phyloP scores from a whole-genome alignment of 106 monocot species.

The Dendrobium chrysotoxum region DNA sequence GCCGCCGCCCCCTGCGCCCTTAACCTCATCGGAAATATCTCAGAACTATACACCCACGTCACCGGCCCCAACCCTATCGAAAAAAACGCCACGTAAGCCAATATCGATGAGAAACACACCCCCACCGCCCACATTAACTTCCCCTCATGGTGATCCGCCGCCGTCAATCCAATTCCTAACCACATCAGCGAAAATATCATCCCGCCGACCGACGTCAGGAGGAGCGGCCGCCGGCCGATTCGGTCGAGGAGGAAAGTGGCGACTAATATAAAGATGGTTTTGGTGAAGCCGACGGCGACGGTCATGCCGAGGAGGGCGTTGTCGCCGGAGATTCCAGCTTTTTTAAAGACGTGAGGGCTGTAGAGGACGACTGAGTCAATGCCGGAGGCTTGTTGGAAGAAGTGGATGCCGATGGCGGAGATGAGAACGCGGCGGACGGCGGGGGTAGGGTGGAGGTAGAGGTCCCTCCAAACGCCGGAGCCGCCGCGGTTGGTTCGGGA shows the following conservation, averaged over 20 bases:
- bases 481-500: conserved; percentile 17
- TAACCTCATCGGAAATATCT: conserved; percentile 33
- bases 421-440: conserved; percentile 51
- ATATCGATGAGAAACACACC: conserved; percentile 7
- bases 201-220: conserved; percentile 44
- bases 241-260: conserved; percentile 63
- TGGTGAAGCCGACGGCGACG: conserved; percentile 66
- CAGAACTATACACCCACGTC: conserved; percentile 40
- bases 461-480: conserved; percentile 59
- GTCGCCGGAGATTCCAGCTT: conserved; percentile 39
- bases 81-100: conserved; percentile 25
- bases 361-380: conserved; percentile 87
- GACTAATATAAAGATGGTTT: conserved; percentile 58
- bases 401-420: conserved; percentile 55
- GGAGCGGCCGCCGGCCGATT: conserved; percentile 51
- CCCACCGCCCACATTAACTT: conserved; percentile 18
- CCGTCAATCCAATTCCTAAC: conserved; percentile 24
- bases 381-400: conserved; percentile 82
- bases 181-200: conserved; percentile 43
- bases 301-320: conserved; percentile 35
- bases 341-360: conserved; percentile 59
- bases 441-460: conserved; percentile 50
- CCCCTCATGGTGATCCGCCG: conserved; percentile 19
- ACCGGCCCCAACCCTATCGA: conserved; percentile 43
- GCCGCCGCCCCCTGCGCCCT: conserved; percentile 30